Percentiles rank a stretch among this genome's conserved stretches.
Conservation (phyloP, 805 yeast genomes). For the Candida ascalaphidarum region DNA sequence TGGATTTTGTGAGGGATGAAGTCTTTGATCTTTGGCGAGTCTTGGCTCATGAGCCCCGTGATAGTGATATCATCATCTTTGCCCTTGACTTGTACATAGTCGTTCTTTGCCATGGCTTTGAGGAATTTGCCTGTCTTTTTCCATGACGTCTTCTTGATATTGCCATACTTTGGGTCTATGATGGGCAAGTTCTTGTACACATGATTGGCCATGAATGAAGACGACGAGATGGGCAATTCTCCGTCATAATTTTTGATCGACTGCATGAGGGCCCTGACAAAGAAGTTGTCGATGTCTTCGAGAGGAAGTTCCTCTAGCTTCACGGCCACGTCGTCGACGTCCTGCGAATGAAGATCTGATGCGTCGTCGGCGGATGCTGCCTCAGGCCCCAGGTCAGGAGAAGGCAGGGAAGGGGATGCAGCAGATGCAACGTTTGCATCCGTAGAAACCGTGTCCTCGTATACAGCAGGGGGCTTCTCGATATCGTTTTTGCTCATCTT, state of each 20-base stretch:
- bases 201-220: constrained; percentile 66
- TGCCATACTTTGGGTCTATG: constrained; percentile 43
- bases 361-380: background rate
- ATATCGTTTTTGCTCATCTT: constrained; percentile 41
- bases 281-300: constrained; percentile 69
- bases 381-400: no score
- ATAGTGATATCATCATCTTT: constrained; percentile 75
- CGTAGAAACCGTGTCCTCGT: background rate
- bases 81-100: constrained; percentile 65
- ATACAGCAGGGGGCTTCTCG: constrained; percentile 1
- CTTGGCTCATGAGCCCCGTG: constrained; percentile 37
- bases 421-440: background rate
- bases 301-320: constrained; percentile 33
- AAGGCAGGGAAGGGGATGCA: no score
- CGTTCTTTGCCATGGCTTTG: constrained; percentile 77
- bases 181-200: constrained; percentile 68
- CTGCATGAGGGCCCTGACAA: constrained; percentile 62
- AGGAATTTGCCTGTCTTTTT: constrained; percentile 80
- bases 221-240: constrained; percentile 60
- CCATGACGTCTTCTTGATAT: constrained; percentile 79
- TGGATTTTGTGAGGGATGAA: constrained; percentile 58
- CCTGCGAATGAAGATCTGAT: no score
- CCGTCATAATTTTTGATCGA: constrained; percentile 51
- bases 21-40: constrained; percentile 39
- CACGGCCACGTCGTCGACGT: constrained; percentile 22